phyloP scores from a whole-genome alignment of 495 filamentous ascomycete genomes.

The Talaromyces nanjingensis region DNA sequence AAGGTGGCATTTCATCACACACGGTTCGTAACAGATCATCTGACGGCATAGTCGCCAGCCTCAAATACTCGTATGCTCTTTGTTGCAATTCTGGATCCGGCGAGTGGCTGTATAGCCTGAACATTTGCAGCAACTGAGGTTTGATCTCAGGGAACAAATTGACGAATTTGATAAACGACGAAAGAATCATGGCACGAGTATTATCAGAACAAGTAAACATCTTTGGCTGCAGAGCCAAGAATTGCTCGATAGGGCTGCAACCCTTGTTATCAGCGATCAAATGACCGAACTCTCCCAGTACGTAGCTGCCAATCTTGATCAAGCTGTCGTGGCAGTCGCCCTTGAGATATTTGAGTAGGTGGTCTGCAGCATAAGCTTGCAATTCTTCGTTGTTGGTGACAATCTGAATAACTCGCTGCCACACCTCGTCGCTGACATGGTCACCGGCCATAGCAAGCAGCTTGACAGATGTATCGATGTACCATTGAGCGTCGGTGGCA shows the following conservation, averaged over 20 bases:
- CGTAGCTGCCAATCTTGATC: constrained; percentile 94
- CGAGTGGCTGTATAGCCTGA: constrained; percentile 87
- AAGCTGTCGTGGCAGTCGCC: constrained; percentile 93
- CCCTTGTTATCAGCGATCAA: constrained; percentile 90
- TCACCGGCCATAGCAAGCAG: constrained; percentile 95
- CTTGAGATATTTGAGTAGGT: constrained; percentile 83
- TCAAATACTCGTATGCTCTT: constrained; percentile 91
- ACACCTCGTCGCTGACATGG: constrained; percentile 98
- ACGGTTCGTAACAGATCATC: constrained; percentile 94
- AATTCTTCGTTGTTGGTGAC: constrained; percentile 99
- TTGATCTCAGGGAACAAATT: constrained; percentile 99
- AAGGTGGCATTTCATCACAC: constrained; percentile 98
- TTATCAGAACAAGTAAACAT: constrained; percentile 82
- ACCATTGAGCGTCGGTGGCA: constrained; percentile 97
- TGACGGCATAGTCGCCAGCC: constrained; percentile 73
- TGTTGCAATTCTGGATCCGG: constrained; percentile 95
- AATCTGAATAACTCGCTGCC: constrained; percentile 98
- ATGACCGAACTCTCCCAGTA: constrained; percentile 95
- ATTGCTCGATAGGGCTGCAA: constrained; percentile 96
- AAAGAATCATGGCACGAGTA: constrained; percentile 89
- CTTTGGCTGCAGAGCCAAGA: constrained; percentile 85
- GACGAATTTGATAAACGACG: constrained; percentile 94
- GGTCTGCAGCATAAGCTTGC: constrained; percentile 92
- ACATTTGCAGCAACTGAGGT: constrained; percentile 83
- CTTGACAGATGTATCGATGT: constrained; percentile 93